Conservation (phyloP, 352 stramenopile genomes). For the Phytopythium aichiense region DNA sequence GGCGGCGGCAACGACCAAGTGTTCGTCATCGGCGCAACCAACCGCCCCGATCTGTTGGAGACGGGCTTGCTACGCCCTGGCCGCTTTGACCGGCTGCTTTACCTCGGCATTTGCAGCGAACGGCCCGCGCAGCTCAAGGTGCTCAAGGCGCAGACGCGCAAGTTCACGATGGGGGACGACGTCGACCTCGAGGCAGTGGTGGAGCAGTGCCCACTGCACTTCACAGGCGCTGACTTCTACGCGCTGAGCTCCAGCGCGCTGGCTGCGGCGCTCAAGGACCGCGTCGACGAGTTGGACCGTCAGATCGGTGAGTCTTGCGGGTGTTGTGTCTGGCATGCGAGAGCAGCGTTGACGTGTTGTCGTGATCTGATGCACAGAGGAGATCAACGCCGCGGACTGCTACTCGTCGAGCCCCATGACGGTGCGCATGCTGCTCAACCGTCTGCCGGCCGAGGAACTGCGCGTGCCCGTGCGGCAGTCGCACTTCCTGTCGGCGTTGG, state of each 20-base stretch:
- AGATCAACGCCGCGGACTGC: conserved; percentile 71
- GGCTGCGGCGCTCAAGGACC: conserved; percentile 73
- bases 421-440: conserved; percentile 61
- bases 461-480: conserved; percentile 44
- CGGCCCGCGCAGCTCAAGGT: conserved; percentile 73
- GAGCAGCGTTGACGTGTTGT: neutral
- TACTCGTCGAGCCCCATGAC: conserved; percentile 77
- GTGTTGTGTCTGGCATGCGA: neutral
- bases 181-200: conserved; percentile 64
- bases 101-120: conserved; percentile 79
- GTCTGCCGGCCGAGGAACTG: conserved; percentile 53
- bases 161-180: conserved; percentile 60
- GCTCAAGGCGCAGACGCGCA: conserved; percentile 79
- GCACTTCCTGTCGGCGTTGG: conserved; percentile 31
- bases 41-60: conserved; percentile 96
- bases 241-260: conserved; percentile 75
- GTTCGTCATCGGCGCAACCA: conserved; percentile 96
- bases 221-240: conserved; percentile 85
- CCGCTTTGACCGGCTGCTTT: conserved; percentile 82
- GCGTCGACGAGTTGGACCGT: conserved; percentile 53
- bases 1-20: conserved; percentile 77
- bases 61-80: conserved; percentile 91
- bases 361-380: conserved; percentile 21
- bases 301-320: conserved; percentile 46
- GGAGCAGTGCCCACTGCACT: conserved; percentile 58